Conservation (phyloP, 257 asterid genomes). For the Lavandula angustifolia region DNA sequence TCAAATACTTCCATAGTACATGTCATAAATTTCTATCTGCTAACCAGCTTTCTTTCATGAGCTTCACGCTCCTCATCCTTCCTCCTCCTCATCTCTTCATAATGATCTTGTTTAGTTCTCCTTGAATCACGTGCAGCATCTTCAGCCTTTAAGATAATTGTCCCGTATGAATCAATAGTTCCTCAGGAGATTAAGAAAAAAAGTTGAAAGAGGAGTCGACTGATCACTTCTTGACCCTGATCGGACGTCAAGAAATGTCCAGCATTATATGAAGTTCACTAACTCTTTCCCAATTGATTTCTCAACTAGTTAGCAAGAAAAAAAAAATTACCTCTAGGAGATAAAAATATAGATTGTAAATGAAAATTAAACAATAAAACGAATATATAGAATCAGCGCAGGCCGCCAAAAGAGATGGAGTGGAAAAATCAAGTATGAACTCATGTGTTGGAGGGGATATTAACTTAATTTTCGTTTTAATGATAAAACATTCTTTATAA, state of each 20-base stretch:
- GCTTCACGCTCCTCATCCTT: constrained; percentile 99
- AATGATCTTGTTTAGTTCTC: constrained; percentile 78
- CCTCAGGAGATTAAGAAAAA: constrained; percentile 6
- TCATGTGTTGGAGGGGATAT: background rate
- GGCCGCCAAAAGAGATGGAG: background rate
- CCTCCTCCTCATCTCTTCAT: constrained; percentile 91
- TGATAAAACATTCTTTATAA: background rate
- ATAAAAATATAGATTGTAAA: constrained; percentile 9
- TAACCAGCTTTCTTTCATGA: constrained; percentile 75
- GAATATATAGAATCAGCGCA: background rate
- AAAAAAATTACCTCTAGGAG: background rate
- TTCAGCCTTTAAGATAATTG: constrained; percentile 64
- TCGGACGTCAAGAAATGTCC: background rate
- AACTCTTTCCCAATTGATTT: constrained; percentile 17
- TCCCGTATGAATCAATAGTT: constrained; percentile 16
- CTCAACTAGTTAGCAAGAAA: background rate
- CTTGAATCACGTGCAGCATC: constrained; percentile 76
- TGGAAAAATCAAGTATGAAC: background rate
- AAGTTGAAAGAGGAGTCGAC: background rate
- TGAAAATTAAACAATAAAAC: background rate
- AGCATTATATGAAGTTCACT: constrained; percentile 16
- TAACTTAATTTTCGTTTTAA: too few species aligned
- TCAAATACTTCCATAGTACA: background rate
- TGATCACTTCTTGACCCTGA: background rate
- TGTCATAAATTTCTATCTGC: constrained; percentile 32